Evolutionary conservation across 192 early-diverging fungal genomes (phyloP), one percentile per base, ranked within the genome.

Genomic region (Entomortierella chlamydospora): DNA sequence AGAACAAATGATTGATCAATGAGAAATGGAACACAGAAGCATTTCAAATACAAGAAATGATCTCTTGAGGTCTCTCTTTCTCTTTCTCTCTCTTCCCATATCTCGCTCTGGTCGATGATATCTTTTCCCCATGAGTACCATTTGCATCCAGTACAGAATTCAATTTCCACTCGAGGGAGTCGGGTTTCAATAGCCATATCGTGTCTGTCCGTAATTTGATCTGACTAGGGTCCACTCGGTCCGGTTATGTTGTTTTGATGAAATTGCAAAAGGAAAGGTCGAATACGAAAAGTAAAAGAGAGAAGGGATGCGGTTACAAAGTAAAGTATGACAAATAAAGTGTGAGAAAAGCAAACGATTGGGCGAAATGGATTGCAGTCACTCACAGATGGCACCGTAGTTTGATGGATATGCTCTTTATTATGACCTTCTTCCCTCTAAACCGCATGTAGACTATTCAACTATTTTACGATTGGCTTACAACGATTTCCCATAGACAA

Each of bases 141-240:
- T 62, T 81, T 77, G 61, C 83, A 84, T 61, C 73, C 70, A 22
- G 63, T 77, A 54, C 83, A 84, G 61, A 74, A 84, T 56, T 84
- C 83, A 17, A 84, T 84, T 59, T 81, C 79, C 25, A 84, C 70
- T 58, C 83, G 72, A 26, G 83, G 83, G 18, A 58, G 57, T 25
- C 70, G 67, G 59, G 51, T 71, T 60, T 68, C 80, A 26, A 72
- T 68, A 29, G 62, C 23, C 55, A 70, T 79, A 20, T 13, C 50
- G 20, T 17, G 20, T 47, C 3, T 47, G 15, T 20, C 15, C 4
- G 4, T 20, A 37, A 4, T 37, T 7, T 10, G 10, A 10, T 37
- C 4, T 10, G 34, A 10, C 34, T 7, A 10, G 10, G 34, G 34
- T 37, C 34, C 5, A 37, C 34, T 37, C n/a, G 34, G 10, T 10